A percentile compares a stretch with the other conserved stretches of the same genome.
Conservation (phyloP, 2,329 filamentous ascomycete genomes). For the Triangularia verruculosa region DNA sequence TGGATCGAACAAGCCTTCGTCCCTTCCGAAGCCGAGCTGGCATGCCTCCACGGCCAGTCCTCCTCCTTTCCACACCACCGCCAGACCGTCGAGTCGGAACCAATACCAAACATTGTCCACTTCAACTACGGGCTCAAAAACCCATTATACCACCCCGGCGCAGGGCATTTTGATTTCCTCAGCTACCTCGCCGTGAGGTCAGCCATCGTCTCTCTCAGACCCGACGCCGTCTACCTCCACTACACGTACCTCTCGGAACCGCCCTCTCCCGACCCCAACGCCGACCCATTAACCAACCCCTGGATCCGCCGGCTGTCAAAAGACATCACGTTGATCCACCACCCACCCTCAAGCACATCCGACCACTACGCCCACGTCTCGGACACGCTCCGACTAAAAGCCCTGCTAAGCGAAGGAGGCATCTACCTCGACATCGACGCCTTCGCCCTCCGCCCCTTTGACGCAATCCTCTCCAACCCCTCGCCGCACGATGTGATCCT, state of each 20-base stretch:
- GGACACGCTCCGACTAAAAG: constrained; percentile 31
- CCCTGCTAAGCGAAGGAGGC: constrained; percentile 29
- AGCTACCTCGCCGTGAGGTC: constrained; percentile 38
- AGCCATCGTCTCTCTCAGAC: constrained; percentile 36
- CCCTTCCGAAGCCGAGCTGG: constrained; percentile 33
- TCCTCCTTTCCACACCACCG: constrained; percentile 10
- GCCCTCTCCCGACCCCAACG: constrained; percentile 32
- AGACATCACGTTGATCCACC: constrained; percentile 36
- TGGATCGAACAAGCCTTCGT: constrained; percentile 34
- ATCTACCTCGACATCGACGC: constrained; percentile 34
- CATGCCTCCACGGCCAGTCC: constrained; percentile 32
- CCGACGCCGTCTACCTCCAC: constrained; percentile 37
- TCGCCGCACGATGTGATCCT: constrained; percentile 27
- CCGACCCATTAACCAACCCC: constrained; percentile 34
- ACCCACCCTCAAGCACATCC: constrained; percentile 29
- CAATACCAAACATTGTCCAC: constrained; percentile 39
- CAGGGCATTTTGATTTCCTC: constrained; percentile 37
- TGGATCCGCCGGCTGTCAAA: constrained; percentile 37
- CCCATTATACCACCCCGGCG: constrained; percentile 31
- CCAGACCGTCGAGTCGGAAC: constrained; percentile 20
- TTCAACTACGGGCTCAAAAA: constrained; percentile 39
- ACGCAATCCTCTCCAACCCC: constrained; percentile 15
- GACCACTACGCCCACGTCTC: constrained; percentile 29
- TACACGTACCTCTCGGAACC: constrained; percentile 39
- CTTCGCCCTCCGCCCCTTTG: constrained; percentile 28